phyloP scores from a whole-genome alignment of 768 basidiomycete genomes.

The Lentinula guzmanii region DNA sequence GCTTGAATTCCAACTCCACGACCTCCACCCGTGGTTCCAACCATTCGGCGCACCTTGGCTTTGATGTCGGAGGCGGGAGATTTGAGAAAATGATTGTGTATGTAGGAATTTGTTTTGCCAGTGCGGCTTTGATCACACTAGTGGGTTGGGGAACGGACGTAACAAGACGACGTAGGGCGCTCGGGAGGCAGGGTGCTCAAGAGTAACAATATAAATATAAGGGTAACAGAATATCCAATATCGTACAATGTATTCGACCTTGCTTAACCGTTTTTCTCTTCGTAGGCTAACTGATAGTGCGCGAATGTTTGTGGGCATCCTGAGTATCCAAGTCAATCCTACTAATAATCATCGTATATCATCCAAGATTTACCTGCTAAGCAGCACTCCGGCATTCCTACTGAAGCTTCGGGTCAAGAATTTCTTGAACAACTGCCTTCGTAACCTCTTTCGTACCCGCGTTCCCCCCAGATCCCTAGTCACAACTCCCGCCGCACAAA shows the following conservation, averaged over 20 bases:
- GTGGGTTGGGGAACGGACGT: conserved; percentile 7
- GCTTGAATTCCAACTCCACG: background rate
- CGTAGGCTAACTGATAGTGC: too few species aligned
- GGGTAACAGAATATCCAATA: too few species aligned
- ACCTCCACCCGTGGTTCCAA: background rate
- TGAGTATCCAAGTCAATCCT: too few species aligned
- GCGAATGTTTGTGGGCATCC: too few species aligned
- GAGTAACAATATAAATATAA: background rate
- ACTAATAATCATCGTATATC: too few species aligned
- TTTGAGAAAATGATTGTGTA: conserved; percentile 23
- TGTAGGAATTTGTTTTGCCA: conserved; percentile 23
- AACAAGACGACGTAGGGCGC: background rate
- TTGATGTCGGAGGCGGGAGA: conserved; percentile 16
- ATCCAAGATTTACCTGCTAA: too few species aligned
- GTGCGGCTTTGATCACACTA: conserved; percentile 14
- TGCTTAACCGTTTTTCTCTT: too few species aligned
- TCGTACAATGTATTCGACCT: too few species aligned
- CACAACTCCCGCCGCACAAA: conserved; percentile 11
- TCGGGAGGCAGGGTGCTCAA: background rate
- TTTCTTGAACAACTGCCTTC: background rate
- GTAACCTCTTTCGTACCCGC: conserved; percentile 6
- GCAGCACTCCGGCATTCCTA: background rate
- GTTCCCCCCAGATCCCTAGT: conserved; percentile 9
- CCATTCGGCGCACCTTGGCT: conserved; percentile 9
- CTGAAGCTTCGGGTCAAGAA: background rate